phyloP scores from a whole-genome alignment of 805 yeast genomes.

The Scheffersomyces spartinae region DNA sequence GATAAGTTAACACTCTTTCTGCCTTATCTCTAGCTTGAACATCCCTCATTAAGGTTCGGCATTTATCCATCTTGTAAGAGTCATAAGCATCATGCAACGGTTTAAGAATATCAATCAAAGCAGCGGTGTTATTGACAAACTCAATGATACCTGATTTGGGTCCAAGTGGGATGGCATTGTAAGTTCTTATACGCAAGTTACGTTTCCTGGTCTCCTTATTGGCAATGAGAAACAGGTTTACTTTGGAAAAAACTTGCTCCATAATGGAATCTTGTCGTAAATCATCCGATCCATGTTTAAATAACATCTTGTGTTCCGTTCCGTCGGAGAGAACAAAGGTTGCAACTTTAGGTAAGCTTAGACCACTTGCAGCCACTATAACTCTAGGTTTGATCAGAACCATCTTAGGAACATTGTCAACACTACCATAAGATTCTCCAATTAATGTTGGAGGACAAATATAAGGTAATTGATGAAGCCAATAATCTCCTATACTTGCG shows the following conservation, averaged over 20 bases:
- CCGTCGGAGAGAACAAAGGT: constrained; percentile 50
- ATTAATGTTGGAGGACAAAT: constrained; percentile 1
- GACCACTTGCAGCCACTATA: constrained; percentile 65
- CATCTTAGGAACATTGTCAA: constrained; percentile 38
- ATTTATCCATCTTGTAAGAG: constrained; percentile 37
- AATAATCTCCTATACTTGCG: too few species aligned
- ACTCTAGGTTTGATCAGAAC: constrained; percentile 32
- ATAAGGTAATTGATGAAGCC: constrained; percentile 1
- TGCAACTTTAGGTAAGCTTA: constrained; percentile 79
- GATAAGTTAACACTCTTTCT: constrained; percentile 35
- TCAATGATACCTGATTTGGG: constrained; percentile 83
- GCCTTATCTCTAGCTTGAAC: constrained; percentile 35
- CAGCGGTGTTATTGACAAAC: constrained; percentile 67
- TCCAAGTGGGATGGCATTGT: constrained; percentile 83
- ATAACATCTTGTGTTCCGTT: constrained; percentile 38
- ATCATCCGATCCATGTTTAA: constrained; percentile 87
- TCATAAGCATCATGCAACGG: constrained; percentile 50
- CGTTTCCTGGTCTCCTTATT: constrained; percentile 48
- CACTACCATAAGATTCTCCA: constrained; percentile 26
- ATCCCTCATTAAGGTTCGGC: constrained; percentile 52
- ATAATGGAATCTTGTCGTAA: constrained; percentile 91
- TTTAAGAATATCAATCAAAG: constrained; percentile 57
- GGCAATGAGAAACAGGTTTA: constrained; percentile 48
- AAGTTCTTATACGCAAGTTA: constrained; percentile 61
- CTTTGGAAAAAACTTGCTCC: constrained; percentile 93